Conservation (phyloP, 176 grass and related monocot genomes). For the Tuctoria greenei region DNA sequence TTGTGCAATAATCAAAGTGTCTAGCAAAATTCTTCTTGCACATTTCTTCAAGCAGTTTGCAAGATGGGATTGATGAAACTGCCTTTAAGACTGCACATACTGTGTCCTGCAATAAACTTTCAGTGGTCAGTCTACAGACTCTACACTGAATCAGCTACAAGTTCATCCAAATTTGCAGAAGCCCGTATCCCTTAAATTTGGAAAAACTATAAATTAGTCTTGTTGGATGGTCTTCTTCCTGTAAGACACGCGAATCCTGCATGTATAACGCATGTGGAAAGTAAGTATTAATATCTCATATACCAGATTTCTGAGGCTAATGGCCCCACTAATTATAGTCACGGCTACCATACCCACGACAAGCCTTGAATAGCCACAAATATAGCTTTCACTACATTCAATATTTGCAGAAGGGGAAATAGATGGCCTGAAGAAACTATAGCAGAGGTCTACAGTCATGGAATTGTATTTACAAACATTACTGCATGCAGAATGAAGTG, state of each 20-base stretch:
- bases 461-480: background rate
- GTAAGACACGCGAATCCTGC: slow-evolving; percentile 47
- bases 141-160: slow-evolving; percentile 56
- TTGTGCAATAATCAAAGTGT: slow-evolving; percentile 97
- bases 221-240: slow-evolving; percentile 65
- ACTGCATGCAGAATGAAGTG: slow-evolving; percentile 3
- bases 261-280: slow-evolving; percentile 58
- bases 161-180: slow-evolving; percentile 70
- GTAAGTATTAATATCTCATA: slow-evolving; percentile 61
- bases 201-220: slow-evolving; percentile 54
- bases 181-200: slow-evolving; percentile 60
- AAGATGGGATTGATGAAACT: slow-evolving; percentile 80
- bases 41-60: slow-evolving; percentile 84
- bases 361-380: slow-evolving; percentile 40
- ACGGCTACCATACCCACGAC: slow-evolving; percentile 24
- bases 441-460: background rate
- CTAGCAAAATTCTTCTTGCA: slow-evolving; percentile 86
- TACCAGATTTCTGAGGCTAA: slow-evolving; percentile 48
- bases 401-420: background rate
- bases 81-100: slow-evolving; percentile 78
- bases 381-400: slow-evolving; percentile 27
- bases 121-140: slow-evolving; percentile 64
- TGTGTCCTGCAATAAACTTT: slow-evolving; percentile 94
- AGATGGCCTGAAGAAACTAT: slow-evolving; percentile 9
- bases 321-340: slow-evolving; percentile 37